phyloP scores from a whole-genome alignment of 2,329 filamentous ascomycete genomes.

The Fusarium sp. region DNA sequence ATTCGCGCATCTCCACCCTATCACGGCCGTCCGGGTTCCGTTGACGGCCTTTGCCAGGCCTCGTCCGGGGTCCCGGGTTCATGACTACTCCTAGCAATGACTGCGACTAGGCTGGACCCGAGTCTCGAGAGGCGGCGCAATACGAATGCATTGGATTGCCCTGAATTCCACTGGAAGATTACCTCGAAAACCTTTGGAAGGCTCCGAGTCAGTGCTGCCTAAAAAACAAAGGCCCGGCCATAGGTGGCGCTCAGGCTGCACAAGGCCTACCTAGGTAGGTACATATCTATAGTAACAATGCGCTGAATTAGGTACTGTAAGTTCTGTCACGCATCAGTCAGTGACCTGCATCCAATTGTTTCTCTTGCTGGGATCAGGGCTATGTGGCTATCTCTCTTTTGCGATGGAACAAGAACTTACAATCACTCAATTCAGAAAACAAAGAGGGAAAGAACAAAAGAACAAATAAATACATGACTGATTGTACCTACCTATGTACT shows the following conservation, averaged over 20 bases:
- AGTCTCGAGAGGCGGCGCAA: neutral
- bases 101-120: no score
- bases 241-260: no score
- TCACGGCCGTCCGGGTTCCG: conserved; percentile 35
- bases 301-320: conserved; percentile 9
- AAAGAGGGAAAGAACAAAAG: neutral
- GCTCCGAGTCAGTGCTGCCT: conserved; percentile 22
- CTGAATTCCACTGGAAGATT: conserved; percentile 26
- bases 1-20: conserved; percentile 50
- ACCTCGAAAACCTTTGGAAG: conserved; percentile 6
- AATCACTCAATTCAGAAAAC: neutral
- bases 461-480: neutral
- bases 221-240: neutral
- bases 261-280: no score
- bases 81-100: conserved; percentile 25
- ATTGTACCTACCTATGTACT: neutral
- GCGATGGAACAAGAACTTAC: neutral
- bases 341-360: neutral
- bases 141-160: conserved; percentile 19
- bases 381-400: neutral
- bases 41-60: conserved; percentile 9
- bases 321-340: neutral
- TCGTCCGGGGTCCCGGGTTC: conserved; percentile 25
- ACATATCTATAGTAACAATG: no score
- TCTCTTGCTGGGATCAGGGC: neutral